Percentiles rank a stretch among this genome's conserved stretches.
phyloP scores from a whole-genome alignment of 2,329 filamentous ascomycete species.

The Myriangium duriaei region DNA sequence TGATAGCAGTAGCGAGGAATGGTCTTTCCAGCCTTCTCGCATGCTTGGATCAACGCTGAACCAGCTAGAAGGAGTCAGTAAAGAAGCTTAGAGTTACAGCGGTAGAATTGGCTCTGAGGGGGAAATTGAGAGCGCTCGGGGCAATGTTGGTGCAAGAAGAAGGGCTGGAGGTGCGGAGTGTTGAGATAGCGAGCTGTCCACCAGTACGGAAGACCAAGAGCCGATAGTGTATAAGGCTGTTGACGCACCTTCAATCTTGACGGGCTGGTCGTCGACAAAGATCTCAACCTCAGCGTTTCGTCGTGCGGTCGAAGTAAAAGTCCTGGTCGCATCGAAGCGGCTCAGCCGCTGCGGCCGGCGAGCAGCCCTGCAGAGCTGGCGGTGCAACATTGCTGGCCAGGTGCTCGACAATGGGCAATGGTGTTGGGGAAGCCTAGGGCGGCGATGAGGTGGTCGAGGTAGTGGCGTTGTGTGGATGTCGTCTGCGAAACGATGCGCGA shows the following conservation, averaged over 20 bases:
- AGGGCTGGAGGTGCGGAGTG: too few species aligned
- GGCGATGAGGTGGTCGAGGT: constrained; percentile 5
- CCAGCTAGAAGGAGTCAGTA: constrained; percentile 51
- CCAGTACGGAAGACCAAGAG: too few species aligned
- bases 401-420: constrained; percentile 10
- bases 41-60: constrained; percentile 94
- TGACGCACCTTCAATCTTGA: constrained; percentile 80
- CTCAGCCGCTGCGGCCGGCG: constrained; percentile 42
- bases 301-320: constrained; percentile 69
- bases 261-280: constrained; percentile 80
- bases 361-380: constrained; percentile 51
- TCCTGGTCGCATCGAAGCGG: constrained; percentile 50
- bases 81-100: too few species aligned
- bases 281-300: constrained; percentile 89
- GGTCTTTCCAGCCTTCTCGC: constrained; percentile 88
- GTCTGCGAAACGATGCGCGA: too few species aligned
- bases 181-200: too few species aligned
- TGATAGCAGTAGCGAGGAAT: constrained; percentile 98
- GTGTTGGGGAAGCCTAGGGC: constrained; percentile 13
- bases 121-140: too few species aligned
- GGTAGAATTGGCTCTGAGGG: not conserved
- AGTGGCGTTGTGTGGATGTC: not conserved
- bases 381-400: constrained; percentile 44
- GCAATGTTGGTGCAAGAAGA: not conserved
- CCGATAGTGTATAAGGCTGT: too few species aligned